Evolutionary conservation across 768 basidiomycete genomes (phyloP), one percentile per base, ranked within the genome.

Genomic region (Macrolepiota dolichaula): DNA sequence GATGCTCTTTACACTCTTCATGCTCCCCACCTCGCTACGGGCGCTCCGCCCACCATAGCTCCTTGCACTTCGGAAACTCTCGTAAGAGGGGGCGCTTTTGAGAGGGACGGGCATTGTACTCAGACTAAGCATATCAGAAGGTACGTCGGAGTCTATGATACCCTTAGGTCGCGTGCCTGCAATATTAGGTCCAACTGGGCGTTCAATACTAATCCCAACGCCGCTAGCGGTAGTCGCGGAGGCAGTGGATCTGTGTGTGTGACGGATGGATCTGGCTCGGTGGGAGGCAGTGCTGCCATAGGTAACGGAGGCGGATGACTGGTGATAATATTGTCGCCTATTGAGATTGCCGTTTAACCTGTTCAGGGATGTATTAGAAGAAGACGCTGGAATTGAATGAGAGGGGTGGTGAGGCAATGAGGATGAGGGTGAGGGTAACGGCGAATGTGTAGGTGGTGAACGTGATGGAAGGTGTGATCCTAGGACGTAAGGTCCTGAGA

Each of bases 401-500:
- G 40, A 46, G 17, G 55, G 32, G 10, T 55, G 59, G n/a, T 61
- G 52, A 15, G 55, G 46, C 13, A 65, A 44, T 24, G 66, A 56
- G 32, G 63, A 59, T 13, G 60, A 61, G 6, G 59, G 59, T 7
- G 59, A 59, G 15, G 57, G 50, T 40, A 59, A 27, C 0, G 49
- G 62, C 1, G 69, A 64, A 29, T 61, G 65, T 11, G 63, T 52
- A 3, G 55, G 63, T n/a, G 64, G 59, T 53, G 63, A 62, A 27
- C 64, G 62, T 36, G 59, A 62, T 40, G 51, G 62, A 38, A 63
- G 69, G 49, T 63, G 66, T n/a, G 78, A 70, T 42, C 80, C 81
- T 15, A 83, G 73, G 0, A 73, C 74, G 58, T 79, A 81, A 6
- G 81, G 81, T 7, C 77, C 76, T 7, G 81, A 82, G 40, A 82